Conservation (phyloP, 305 asterid genomes). For the Rubia tinctorum region DNA sequence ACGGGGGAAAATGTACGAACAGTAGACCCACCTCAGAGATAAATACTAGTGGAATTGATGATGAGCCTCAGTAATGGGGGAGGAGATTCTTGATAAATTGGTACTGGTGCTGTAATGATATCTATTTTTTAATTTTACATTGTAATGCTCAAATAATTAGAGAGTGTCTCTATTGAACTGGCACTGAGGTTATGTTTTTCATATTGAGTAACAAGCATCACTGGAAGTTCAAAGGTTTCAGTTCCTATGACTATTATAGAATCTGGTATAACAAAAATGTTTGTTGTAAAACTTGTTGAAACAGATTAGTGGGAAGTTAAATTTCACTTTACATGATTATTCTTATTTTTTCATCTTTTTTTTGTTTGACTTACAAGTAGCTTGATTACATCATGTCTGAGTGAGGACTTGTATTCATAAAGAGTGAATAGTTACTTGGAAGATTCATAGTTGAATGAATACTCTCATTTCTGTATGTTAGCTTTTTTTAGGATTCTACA, state of each 20-base stretch:
- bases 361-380: background rate
- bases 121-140: no score
- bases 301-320: slow-evolving; percentile 42
- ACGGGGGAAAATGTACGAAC: slow-evolving; percentile 78
- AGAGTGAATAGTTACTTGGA: background rate
- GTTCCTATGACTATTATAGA: slow-evolving; percentile 84
- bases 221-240: slow-evolving; percentile 80
- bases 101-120: background rate
- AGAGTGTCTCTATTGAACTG: background rate
- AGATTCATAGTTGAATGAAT: no score
- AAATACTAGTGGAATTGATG: background rate
- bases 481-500: background rate
- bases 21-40: slow-evolving; percentile 75
- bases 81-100: no score
- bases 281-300: slow-evolving; percentile 90
- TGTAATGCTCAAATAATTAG: background rate
- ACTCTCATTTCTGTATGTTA: background rate
- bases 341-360: background rate
- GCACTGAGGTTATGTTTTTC: background rate
- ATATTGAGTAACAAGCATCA: slow-evolving; percentile 25
- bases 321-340: slow-evolving; percentile 11
- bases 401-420: background rate
- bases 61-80: no score
- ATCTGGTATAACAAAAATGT: slow-evolving; percentile 89
- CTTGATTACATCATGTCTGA: background rate